Evolutionary conservation across 306 rosid genomes (phyloP).

Genomic region (Cucurbita ficifolia): DNA sequence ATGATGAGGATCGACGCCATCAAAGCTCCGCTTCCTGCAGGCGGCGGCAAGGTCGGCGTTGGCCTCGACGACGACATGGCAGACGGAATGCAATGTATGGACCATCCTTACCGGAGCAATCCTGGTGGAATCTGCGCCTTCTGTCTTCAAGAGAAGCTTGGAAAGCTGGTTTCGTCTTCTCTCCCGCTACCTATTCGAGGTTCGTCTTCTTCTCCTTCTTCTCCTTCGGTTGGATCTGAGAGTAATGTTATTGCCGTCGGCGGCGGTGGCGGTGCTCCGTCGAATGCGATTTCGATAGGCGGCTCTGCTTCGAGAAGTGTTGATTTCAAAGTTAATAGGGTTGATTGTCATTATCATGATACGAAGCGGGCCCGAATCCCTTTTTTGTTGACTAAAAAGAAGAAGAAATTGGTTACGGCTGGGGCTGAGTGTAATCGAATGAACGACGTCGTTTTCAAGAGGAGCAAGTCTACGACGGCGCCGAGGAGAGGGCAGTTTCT

Average conservation of each 20-base stretch:
- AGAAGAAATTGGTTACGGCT: slow-evolving; percentile 22
- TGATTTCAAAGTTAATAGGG: neutral
- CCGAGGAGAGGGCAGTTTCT: slow-evolving; percentile 29
- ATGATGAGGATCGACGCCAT: slow-evolving; percentile 29
- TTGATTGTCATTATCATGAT: slow-evolving; percentile 12
- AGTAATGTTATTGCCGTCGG: neutral
- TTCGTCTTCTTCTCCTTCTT: slow-evolving; percentile 53
- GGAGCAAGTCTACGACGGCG: slow-evolving; percentile 84
- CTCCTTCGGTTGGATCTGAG: slow-evolving; percentile 72
- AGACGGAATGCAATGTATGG: slow-evolving; percentile 81
- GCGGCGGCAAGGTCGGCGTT: slow-evolving; percentile 14
- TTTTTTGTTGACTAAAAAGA: slow-evolving; percentile 54
- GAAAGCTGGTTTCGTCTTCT: slow-evolving; percentile 74
- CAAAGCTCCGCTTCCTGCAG: neutral
- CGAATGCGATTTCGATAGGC: slow-evolving; percentile 18
- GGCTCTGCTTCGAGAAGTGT: slow-evolving; percentile 4
- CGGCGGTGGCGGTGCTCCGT: neutral
- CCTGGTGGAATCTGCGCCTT: slow-evolving; percentile 94
- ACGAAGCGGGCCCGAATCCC: slow-evolving; percentile 41
- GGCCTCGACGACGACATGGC: slow-evolving; percentile 46
- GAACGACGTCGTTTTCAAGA: slow-evolving; percentile 34
- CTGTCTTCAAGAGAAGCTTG: slow-evolving; percentile 92
- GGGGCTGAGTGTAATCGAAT: slow-evolving; percentile 8
- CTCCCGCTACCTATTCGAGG: slow-evolving; percentile 52
- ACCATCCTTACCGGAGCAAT: slow-evolving; percentile 69